Evolutionary conservation across 768 basidiomycete species (phyloP).

Genomic region (Mycena kentingensis): DNA sequence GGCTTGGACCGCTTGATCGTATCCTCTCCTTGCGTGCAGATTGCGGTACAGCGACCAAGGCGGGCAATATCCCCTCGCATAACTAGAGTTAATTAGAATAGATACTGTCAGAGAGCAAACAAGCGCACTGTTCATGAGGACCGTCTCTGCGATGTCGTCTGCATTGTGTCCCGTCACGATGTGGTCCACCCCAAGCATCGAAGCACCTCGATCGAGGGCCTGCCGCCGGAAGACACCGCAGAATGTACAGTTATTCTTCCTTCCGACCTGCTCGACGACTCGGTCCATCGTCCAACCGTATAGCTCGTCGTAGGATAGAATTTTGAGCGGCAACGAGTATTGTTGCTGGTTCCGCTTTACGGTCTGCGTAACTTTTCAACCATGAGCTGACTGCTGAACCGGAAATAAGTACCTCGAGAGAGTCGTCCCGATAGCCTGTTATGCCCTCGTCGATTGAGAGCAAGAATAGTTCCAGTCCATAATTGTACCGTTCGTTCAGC

Average conservation of each 20-base stretch:
- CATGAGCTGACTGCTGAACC: not conserved
- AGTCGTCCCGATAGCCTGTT: slow-evolving; percentile 97
- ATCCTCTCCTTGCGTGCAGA: slow-evolving; percentile 95
- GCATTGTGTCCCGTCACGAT: slow-evolving; percentile 99
- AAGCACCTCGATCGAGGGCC: slow-evolving; percentile 93
- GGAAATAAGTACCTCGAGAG: slow-evolving; percentile 68
- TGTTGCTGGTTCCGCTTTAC: slow-evolving; percentile 97
- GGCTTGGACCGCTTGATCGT: slow-evolving; percentile 97
- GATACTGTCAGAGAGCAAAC: not conserved
- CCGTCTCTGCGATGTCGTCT: slow-evolving; percentile 98
- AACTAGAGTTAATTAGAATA: slow-evolving; percentile 50
- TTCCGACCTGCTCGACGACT: slow-evolving; percentile 91
- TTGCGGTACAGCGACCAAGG: slow-evolving; percentile 88
- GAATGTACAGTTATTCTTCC: slow-evolving; percentile 99
- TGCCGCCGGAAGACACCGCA: slow-evolving; percentile 98
- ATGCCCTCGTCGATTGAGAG: slow-evolving; percentile 99
- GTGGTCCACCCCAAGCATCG: slow-evolving; percentile 87
- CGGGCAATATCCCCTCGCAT: slow-evolving; percentile 98
- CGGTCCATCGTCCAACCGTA: slow-evolving; percentile 99
- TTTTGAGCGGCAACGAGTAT: slow-evolving; percentile 93
- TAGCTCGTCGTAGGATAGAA: slow-evolving; percentile 91
- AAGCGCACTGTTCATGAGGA: slow-evolving; percentile 93
- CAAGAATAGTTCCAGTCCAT: slow-evolving; percentile 87
- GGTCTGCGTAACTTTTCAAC: slow-evolving; percentile 63
- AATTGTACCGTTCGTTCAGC: slow-evolving; percentile 90